These are phyloP conservation scores for Candida smagusa DNA, from an alignment of 1,139 yeast genomes.

Conservation along the genomic window DNA sequence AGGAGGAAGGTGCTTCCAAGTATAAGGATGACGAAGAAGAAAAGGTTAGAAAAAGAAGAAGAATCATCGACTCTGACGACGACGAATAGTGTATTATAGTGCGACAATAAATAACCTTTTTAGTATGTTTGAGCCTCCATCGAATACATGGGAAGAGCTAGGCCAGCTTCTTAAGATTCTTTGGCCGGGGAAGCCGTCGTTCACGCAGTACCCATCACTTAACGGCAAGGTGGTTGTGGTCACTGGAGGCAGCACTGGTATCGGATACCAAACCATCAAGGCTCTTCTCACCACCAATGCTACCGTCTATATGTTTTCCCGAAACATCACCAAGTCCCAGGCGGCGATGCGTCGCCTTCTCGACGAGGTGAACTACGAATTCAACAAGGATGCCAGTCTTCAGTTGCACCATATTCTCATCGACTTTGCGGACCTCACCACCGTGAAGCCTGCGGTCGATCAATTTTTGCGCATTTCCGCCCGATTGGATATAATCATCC, in stretches of 20 bases:
- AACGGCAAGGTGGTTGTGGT: conserved; percentile 20
- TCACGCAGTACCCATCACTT: conserved; percentile 9
- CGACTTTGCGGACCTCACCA: conserved; percentile 44
- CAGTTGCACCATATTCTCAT: conserved; percentile 21
- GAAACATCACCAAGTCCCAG: conserved; percentile 15
- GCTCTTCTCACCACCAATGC: conserved; percentile 10
- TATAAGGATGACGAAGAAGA: conserved; percentile 39
- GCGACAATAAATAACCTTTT: not conserved
- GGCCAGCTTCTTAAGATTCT: conserved; percentile 1
- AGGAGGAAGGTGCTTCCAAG: conserved; percentile 53
- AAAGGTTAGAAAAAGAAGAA: conserved; percentile 45
- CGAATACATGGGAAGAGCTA: not conserved
- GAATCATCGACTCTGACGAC: conserved; percentile 61
- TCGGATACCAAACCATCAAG: conserved; percentile 14
- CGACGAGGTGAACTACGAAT: conserved; percentile 5
- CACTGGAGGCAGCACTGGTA: conserved; percentile 21
- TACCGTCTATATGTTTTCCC: conserved; percentile 16
- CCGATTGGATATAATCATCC: conserved; percentile 40
- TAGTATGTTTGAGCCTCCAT: not conserved
- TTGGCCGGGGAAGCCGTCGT: conserved; percentile 6
- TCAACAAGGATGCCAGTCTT: conserved; percentile 4
- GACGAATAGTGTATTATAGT: conserved; percentile 32
- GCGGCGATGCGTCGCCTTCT: conserved; percentile 13
- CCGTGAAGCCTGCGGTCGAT: conserved; percentile 38
- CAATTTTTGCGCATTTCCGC: conserved; percentile 22